A percentile compares a stretch with the other conserved stretches of the same genome.
Evolutionary conservation across 768 basidiomycete species (phyloP).

Genomic region (Suillus ampliporus): DNA sequence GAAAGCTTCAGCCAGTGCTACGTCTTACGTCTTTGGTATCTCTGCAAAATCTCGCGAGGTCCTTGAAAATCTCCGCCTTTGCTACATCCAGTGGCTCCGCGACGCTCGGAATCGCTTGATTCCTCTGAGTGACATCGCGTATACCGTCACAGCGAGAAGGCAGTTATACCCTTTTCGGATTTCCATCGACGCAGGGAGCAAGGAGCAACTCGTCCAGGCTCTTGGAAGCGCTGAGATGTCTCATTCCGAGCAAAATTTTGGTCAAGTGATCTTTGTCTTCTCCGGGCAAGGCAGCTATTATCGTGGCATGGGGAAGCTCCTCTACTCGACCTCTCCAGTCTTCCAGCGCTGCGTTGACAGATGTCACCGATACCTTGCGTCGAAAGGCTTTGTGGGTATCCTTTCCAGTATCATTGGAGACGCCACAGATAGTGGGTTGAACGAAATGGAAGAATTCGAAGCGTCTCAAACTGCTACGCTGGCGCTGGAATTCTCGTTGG

Average conservation of each 20-base stretch:
- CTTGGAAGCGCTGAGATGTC: conserved; percentile 44
- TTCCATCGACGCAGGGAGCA: conserved; percentile 49
- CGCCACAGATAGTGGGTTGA: conserved; percentile 25
- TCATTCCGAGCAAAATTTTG: conserved; percentile 31
- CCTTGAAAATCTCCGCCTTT: conserved; percentile 51
- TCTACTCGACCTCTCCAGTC: conserved; percentile 55
- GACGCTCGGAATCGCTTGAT: conserved; percentile 27
- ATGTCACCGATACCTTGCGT: conserved; percentile 57
- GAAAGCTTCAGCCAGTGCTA: not conserved
- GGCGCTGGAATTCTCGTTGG: conserved; percentile 66
- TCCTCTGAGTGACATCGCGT: conserved; percentile 59
- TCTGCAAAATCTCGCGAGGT: conserved; percentile 62
- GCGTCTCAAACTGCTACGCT: conserved; percentile 61
- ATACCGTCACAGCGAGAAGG: conserved; percentile 70
- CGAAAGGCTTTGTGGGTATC: conserved; percentile 57
- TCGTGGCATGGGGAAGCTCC: conserved; percentile 60
- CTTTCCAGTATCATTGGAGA: conserved; percentile 46
- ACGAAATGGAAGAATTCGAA: conserved; percentile 46
- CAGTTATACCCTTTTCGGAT: conserved; percentile 60
- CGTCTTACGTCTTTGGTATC: conserved; percentile 57
- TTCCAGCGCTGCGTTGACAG: conserved; percentile 61
- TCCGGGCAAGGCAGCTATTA: conserved; percentile 78
- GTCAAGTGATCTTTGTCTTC: conserved; percentile 66
- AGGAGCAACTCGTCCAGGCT: conserved; percentile 51
- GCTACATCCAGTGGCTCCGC: conserved; percentile 56